phyloP scores from a whole-genome alignment of 1,139 yeast genomes.

The Citeromyces hawaiiensis region DNA sequence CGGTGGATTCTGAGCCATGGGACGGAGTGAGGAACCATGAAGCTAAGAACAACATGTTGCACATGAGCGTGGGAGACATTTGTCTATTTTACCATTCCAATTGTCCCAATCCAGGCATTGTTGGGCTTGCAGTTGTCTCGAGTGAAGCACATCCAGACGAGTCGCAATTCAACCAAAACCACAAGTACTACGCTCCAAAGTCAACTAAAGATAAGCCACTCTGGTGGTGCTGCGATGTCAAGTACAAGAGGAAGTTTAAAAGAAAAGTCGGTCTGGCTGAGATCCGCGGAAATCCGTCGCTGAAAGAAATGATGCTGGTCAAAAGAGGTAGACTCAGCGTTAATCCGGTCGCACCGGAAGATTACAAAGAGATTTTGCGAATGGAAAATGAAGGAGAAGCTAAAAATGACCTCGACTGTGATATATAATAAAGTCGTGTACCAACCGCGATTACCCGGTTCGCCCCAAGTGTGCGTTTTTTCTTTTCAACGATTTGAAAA shows the following conservation, averaged over 20 bases:
- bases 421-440: background rate
- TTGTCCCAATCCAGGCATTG: slow-evolving; percentile 37
- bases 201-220: slow-evolving; percentile 24
- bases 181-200: slow-evolving; percentile 33
- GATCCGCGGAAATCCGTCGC: slow-evolving; percentile 15
- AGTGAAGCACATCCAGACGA: slow-evolving; percentile 25
- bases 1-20: slow-evolving; percentile 29
- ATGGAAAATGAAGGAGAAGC: slow-evolving; percentile 17
- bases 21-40: slow-evolving; percentile 45
- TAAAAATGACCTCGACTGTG: slow-evolving; percentile 11
- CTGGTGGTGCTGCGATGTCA: slow-evolving; percentile 43
- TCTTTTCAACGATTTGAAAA: background rate
- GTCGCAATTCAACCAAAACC: slow-evolving; percentile 23
- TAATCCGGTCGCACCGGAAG: slow-evolving; percentile 26
- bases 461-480: too few relatives aligned
- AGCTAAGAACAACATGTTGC: slow-evolving; percentile 33
- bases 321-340: slow-evolving; percentile 36
- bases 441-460: background rate
- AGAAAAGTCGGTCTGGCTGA: slow-evolving; percentile 25
- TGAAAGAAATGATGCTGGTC: slow-evolving; percentile 27
- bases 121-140: slow-evolving; percentile 28
- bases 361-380: slow-evolving; percentile 23
- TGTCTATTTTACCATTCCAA: slow-evolving; percentile 41
- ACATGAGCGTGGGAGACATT: slow-evolving; percentile 29
- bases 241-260: slow-evolving; percentile 24